Evolutionary conservation across 2,329 filamentous ascomycete genomes (phyloP), one percentile per base, ranked within the genome.

Genomic region (Thielaviopsis ethacetica): DNA sequence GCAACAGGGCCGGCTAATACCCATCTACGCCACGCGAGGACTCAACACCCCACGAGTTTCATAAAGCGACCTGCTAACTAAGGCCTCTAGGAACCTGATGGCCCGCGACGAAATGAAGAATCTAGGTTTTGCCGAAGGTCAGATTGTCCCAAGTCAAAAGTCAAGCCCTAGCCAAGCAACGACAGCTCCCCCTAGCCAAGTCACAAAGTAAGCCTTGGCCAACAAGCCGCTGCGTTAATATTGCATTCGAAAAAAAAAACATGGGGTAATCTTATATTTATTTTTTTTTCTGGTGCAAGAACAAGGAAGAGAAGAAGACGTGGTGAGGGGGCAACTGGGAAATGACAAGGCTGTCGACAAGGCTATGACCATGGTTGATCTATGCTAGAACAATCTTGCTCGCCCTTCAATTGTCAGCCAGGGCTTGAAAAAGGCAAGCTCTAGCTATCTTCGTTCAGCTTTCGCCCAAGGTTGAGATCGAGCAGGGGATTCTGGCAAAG

Each of bases 21-120:
- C 55, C 54, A 22, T 54, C 24, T 56, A 17, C n/a, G 27, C 13
- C n/a, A 53, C 24, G n/a, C 51, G 19, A 17, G 51, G 3, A 12
- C 22, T 17, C 30, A 6, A 2, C 15, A 19, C 21, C 3, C 12
- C n/a, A 52, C 30, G 10, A 6, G 6, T 49, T 49, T 19, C 17
- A n/a, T 49, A 10, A 5, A 4, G n/a, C 5, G n/a, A 6, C 53
- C 41, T n/a, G 24, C 51, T 58, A 41, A 27, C 49, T 54, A 21
- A n/a, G 5, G n/a, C 15, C 17, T 58, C 9, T 54, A 90, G 90
- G 65, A 96, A 97, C 68, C 75, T 98, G 34, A 98, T 98, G 93
- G 91, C 91, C 7, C 88, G 81, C 65, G 93, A 98, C 68, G 88
- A 95, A 61, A 93, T 97, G 71, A 89, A 87, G 71, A 98, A 98